Evolutionary conservation across 768 basidiomycete species (phyloP).

Genomic region (Termitomyces sp.): DNA sequence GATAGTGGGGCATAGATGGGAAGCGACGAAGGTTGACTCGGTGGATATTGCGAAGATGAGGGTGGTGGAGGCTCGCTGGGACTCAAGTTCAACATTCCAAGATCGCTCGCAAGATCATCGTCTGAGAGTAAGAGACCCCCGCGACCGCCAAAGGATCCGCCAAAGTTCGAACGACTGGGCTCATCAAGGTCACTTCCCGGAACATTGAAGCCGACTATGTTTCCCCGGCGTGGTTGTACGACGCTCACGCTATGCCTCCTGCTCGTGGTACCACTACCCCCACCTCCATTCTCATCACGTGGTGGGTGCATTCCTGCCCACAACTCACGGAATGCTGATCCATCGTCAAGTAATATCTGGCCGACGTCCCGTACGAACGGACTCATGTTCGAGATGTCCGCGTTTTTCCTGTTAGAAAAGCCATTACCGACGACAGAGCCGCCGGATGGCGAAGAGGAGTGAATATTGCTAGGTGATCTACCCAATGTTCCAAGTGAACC

Average conservation of each 20-base stretch:
- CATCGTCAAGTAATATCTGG: slow-evolving; percentile 72
- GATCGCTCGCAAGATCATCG: slow-evolving; percentile 74
- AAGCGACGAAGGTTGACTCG: slow-evolving; percentile 69
- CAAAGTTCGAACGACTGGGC: slow-evolving; percentile 25
- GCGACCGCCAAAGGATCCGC: slow-evolving; percentile 33
- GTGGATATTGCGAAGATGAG: slow-evolving; percentile 45
- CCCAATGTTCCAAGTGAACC: slow-evolving; percentile 54
- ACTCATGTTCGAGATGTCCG: slow-evolving; percentile 71
- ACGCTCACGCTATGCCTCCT: slow-evolving; percentile 80
- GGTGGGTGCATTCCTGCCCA: slow-evolving; percentile 70
- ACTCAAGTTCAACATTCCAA: slow-evolving; percentile 58
- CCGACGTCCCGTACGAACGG: slow-evolving; percentile 84
- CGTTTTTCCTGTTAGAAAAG: slow-evolving; percentile 35
- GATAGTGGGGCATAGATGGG: slow-evolving; percentile 72
- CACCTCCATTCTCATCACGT: slow-evolving; percentile 55
- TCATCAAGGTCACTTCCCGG: slow-evolving; percentile 42
- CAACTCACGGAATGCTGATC: slow-evolving; percentile 64
- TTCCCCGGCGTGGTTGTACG: slow-evolving; percentile 67
- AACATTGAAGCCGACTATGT: slow-evolving; percentile 65
- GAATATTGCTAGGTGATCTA: slow-evolving; percentile 50
- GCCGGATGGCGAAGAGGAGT: slow-evolving; percentile 42
- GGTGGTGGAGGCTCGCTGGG: slow-evolving; percentile 30
- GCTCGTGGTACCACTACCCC: slow-evolving; percentile 78
- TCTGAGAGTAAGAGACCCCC: slow-evolving; percentile 68
- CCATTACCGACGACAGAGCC: slow-evolving; percentile 39